Conservation (phyloP, 495 filamentous ascomycete species). For the Penicillium roqueforti region DNA sequence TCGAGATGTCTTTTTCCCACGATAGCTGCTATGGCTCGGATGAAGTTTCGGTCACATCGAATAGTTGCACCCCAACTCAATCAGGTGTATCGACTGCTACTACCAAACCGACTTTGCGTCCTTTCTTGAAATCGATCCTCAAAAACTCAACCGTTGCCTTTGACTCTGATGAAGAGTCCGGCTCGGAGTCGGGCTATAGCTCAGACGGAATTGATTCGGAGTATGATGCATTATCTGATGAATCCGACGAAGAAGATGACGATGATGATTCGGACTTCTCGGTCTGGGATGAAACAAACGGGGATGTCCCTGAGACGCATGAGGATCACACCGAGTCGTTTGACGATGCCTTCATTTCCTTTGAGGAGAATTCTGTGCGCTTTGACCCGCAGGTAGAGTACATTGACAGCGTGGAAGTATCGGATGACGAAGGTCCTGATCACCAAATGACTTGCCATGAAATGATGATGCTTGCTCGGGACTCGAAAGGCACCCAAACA, state of each 20-base stretch:
- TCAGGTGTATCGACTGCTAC: slow-evolving; percentile 20
- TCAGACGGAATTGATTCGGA: slow-evolving; percentile 38
- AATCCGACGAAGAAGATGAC: slow-evolving; percentile 27
- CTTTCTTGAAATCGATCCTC: slow-evolving; percentile 38
- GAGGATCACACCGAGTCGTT: slow-evolving; percentile 35
- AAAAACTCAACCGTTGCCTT: slow-evolving; percentile 34
- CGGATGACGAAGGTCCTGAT: slow-evolving; percentile 25
- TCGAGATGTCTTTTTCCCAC: slow-evolving; percentile 43
- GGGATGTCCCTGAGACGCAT: slow-evolving; percentile 30
- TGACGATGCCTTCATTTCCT: slow-evolving; percentile 42
- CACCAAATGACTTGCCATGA: slow-evolving; percentile 42
- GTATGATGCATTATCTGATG: slow-evolving; percentile 31
- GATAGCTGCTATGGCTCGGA: slow-evolving; percentile 48
- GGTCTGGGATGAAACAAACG: slow-evolving; percentile 35
- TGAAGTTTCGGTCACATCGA: slow-evolving; percentile 39
- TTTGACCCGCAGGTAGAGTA: slow-evolving; percentile 39
- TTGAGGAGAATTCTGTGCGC: slow-evolving; percentile 34
- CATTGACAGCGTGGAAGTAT: slow-evolving; percentile 30
- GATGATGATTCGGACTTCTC: slow-evolving; percentile 35
- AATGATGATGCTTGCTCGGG: slow-evolving; percentile 37
- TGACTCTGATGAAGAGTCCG: slow-evolving; percentile 22
- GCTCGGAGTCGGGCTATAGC: slow-evolving; percentile 43
- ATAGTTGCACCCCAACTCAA: slow-evolving; percentile 21
- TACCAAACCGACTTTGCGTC: slow-evolving; percentile 22
- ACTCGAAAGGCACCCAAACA: slow-evolving; percentile 17